Evolutionary conservation across 164 flowering plant genomes (phyloP), one percentile per base, ranked within the genome.

Genomic region (Vitis vinifera): DNA sequence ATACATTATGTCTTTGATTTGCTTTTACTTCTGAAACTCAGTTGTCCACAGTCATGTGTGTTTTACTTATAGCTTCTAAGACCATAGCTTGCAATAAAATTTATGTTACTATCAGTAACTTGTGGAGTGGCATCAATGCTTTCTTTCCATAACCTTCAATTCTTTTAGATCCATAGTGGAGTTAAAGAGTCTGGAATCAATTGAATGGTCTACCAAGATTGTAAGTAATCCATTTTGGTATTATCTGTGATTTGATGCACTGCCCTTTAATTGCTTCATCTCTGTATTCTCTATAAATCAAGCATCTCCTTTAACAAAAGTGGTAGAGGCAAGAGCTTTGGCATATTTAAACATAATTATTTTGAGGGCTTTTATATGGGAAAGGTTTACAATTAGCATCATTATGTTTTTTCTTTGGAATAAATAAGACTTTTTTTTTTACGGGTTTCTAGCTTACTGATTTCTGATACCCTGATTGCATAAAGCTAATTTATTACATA

Each of bases 121-220:
- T 8, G 59, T 15, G 37, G 66, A 55, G 66, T 55, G 52, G 53
- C 68, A 37, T 69, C 44, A 14, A 65, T 48, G 10, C 17, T 59
- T 51, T 60, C 56, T 49, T 75, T 74, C 84, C 86, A 14, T 87
- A 70, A 85, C 83, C 4, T 56, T 63, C 44, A 37, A 37, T 37
- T 6, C 15, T 61, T 1, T 58, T 70, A 90, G 97, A 76, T 72
- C 77, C 29, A 65, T 87, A 29, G 5, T 85, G 16, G 97, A 92
- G 80, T 69, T 77, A 65, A 75, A 80, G 81, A 73, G 60, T 62
- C 65, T 89, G 68, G 81, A 86, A 73, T 80, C 88, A 17, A 73
- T 86, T 60, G 59, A 69, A 49, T 92, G 92, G 97, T 82, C 89
- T 61, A 30, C 86, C 16, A 83, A 88, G 65, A 76, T 84, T 63